Evolutionary conservation across 2,329 filamentous ascomycete species (phyloP).

Genomic region (Massarina eburnea): DNA sequence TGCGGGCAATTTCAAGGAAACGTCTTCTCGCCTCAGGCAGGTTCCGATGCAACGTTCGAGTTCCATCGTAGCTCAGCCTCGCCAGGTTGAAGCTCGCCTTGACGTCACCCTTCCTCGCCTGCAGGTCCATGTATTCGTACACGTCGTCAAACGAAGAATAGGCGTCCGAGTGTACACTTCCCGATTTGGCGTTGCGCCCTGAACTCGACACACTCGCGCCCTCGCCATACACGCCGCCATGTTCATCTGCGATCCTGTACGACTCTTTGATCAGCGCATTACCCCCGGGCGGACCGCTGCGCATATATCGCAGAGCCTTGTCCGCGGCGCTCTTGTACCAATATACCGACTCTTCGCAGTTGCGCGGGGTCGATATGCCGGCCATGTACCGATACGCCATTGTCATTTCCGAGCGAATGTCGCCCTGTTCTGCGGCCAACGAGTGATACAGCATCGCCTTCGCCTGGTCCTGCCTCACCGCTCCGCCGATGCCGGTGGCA

Average conservation of each 20-base stretch:
- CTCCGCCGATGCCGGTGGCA: conserved; percentile 83
- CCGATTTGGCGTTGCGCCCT: conserved; percentile 76
- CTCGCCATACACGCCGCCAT: conserved; percentile 91
- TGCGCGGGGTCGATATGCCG: conserved; percentile 81
- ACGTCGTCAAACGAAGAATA: conserved; percentile 90
- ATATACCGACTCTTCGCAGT: conserved; percentile 79
- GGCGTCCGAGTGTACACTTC: conserved; percentile 72
- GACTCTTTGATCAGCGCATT: conserved; percentile 74
- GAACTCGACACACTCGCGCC: conserved; percentile 89
- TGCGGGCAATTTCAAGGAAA: conserved; percentile 75
- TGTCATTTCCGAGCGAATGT: conserved; percentile 90
- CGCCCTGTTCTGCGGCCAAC: conserved; percentile 81
- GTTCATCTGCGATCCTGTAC: conserved; percentile 85
- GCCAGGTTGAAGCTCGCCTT: conserved; percentile 85
- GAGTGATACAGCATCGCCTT: conserved; percentile 93
- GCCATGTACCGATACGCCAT: conserved; percentile 82
- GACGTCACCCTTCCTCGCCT: conserved; percentile 86
- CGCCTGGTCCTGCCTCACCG: conserved; percentile 82
- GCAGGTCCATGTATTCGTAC: conserved; percentile 87
- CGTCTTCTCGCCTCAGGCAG: conserved; percentile 74
- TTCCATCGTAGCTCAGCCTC: conserved; percentile 85
- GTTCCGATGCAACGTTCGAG: conserved; percentile 72
- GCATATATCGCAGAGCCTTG: conserved; percentile 85
- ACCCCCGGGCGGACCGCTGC: conserved; percentile 87
- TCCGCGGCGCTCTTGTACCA: conserved; percentile 95